These are phyloP conservation scores for Dactylonectria macrodidyma DNA, from an alignment of 2,329 filamentous ascomycete genomes.

Conservation along the genomic window DNA sequence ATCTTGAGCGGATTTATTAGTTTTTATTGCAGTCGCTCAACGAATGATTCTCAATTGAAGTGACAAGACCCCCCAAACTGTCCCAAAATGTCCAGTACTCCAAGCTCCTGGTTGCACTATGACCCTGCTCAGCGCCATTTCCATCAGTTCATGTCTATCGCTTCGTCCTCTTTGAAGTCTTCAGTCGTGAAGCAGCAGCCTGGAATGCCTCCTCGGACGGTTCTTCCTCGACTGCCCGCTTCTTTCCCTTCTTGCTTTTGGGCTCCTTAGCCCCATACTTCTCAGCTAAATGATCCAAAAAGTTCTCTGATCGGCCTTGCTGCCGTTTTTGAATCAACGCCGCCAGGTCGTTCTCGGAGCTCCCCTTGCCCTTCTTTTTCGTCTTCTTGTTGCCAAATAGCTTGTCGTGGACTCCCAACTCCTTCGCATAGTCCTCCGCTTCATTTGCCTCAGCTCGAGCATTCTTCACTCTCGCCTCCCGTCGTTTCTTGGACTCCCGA, in stretches of 20 bases:
- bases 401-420: slow-evolving; percentile 81
- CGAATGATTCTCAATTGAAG: neutral
- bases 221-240: slow-evolving; percentile 72
- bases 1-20: neutral
- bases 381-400: slow-evolving; percentile 70
- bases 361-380: slow-evolving; percentile 56
- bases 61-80: neutral
- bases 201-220: slow-evolving; percentile 75
- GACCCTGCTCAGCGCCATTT: neutral
- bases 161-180: slow-evolving; percentile 46
- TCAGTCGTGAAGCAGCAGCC: slow-evolving; percentile 66
- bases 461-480: slow-evolving; percentile 70
- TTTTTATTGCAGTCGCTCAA: neutral
- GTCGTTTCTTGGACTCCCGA: slow-evolving; percentile 78
- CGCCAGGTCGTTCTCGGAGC: slow-evolving; percentile 72
- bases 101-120: slow-evolving; percentile 9
- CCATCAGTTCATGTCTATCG: slow-evolving; percentile 18
- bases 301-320: slow-evolving; percentile 69
- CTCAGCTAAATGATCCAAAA: slow-evolving; percentile 81
- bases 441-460: slow-evolving; percentile 79
- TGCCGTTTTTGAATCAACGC: slow-evolving; percentile 83
- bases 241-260: slow-evolving; percentile 67
- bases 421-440: slow-evolving; percentile 81
- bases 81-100: slow-evolving; percentile 11
- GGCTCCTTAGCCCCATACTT: slow-evolving; percentile 74